Base-by-base conservation (phyloP, 2,329 filamentous ascomycete genomes). In the Botrytis medusae region DNA sequence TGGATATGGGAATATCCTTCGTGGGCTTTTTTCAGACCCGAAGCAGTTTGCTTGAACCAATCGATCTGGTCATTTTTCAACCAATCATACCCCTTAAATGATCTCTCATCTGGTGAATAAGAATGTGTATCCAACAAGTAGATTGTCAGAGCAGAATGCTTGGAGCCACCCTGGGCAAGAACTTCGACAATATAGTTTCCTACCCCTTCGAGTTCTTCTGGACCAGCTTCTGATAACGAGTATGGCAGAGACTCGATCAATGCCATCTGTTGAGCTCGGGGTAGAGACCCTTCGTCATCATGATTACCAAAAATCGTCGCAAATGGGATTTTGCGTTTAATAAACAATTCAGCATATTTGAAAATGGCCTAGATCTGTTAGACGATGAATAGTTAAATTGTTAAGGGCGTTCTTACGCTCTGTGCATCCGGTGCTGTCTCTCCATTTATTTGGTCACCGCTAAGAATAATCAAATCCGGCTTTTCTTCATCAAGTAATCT, bases 251-350 rank as follows among this genome's bases (percentile, higher is more conserved):
- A 90, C 81, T 97, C 91, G 78, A 97, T 90, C 22, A 99, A 86
- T 5, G 90, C 86, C 95, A 99, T 98, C 79, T 96, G 91, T 3
- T 89, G 88, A 7, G 88, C 85, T 72, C 96, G 92, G 25, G 91
- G 89, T 76, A 98, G 87, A 63, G 93, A 90, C 0, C 77, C 79
- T 85, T 98, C 95, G 79, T 98, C 95, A 80, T 99, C 96, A 82
- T 99, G 96, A 81, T 99, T 99, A 73, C 96, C 96, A 80, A 98
- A 98, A 74, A 99, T 98, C 74, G 92, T 91, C 25, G 94, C 93
- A 79, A 97, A 98, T 0, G 96, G 96, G 54, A 98, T 94, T 79
- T 94, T 93, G 81, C 93, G 93, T 81, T 94, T 90, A 75, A 94
- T 92, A 69, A 99, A 89, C 20, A 97, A 86, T 65, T 93, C 90